Conservation (phyloP, 306 rosid genomes). For the Echinosophora koreensis region DNA sequence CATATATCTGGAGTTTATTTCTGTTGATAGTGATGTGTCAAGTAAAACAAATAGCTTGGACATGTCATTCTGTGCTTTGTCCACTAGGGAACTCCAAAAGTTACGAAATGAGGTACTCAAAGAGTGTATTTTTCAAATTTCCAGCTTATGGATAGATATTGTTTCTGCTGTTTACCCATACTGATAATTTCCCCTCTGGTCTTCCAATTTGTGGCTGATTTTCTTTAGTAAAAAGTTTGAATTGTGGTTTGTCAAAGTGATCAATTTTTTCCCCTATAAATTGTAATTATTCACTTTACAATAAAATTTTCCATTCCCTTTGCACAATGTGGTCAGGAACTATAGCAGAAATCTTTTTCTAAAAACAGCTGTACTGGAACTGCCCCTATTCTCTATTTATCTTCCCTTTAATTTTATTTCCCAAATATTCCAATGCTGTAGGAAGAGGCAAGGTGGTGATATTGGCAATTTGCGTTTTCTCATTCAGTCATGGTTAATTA, state of each 20-base stretch:
- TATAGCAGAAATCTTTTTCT: conserved; percentile 19
- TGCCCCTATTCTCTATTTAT: conserved; percentile 26
- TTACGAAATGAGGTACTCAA: conserved; percentile 85
- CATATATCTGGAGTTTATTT: conserved; percentile 86
- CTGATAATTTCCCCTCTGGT: conserved; percentile 1
- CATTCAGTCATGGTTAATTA: conserved; percentile 22
- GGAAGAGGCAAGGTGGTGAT: conserved; percentile 25
- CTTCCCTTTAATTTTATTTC: neutral
- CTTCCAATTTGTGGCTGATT: neutral
- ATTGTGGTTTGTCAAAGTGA: conserved; percentile 23
- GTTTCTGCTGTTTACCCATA: conserved; percentile 14
- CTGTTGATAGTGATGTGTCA: conserved; percentile 83
- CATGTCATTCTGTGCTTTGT: conserved; percentile 74
- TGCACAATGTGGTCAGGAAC: conserved; percentile 21
- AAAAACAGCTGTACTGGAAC: conserved; percentile 5
- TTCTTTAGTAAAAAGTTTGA: conserved; percentile 16
- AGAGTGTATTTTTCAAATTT: conserved; percentile 9
- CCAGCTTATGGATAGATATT: conserved; percentile 37
- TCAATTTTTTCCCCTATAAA: neutral
- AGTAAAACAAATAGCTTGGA: conserved; percentile 67
- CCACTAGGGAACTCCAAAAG: conserved; percentile 91
- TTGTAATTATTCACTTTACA: neutral
- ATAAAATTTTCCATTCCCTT: neutral
- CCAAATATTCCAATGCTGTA: neutral
- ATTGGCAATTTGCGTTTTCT: conserved; percentile 2